Evolutionary conservation across 2,329 filamentous ascomycete genomes (phyloP), one percentile per base, ranked within the genome.

Genomic region (Claviceps cyperi): DNA sequence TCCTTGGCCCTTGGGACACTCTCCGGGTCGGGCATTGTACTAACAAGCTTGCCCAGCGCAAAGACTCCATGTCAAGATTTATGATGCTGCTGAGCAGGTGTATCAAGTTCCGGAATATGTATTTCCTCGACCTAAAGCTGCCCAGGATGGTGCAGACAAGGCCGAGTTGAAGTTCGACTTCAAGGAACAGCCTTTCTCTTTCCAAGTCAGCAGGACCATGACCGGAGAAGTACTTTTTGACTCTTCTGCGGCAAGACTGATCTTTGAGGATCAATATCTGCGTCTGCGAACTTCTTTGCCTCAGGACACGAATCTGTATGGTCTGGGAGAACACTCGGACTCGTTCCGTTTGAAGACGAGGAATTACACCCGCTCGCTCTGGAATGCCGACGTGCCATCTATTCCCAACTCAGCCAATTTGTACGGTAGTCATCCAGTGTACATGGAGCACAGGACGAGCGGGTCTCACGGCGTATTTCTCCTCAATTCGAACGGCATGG

Each of bases 261-360:
- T 90, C 43, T 89, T 87, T 57, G 80, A 89, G 64, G 77, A 78
- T 21, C 84, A 89, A 63, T 89, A 86, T 59, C 65, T 89, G 24
- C 76, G 80, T 17, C 69, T 89, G 50, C 74, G 81, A 32, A 88
- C 84, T 8, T 75, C 69, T 55, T 68, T 90, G 24, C 84, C 84
- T 0, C 64, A 75, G 1, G 68, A 79, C 50, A 81, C 84, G 0
- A 79, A 83, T 58, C 67, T 90, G 7, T 90, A 90, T 61, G 85
- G 85, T 2, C 71, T 89, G 4, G 85, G 85, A 36, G 85, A 89
- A 64, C 81, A 86, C 60, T 80, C 76, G 1, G 84, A 87, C 56
- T 70, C 77, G 7, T 78, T 86, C 60, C 74, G 74, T 44, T 68
- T 87, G 49, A 78, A 78, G 51, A 83, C 76, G 0, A 78, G 73